A percentile compares a stretch with the other conserved stretches of the same genome.
Conservation (phyloP, 2,329 filamentous ascomycete species). For the Calonectria honghensis region DNA sequence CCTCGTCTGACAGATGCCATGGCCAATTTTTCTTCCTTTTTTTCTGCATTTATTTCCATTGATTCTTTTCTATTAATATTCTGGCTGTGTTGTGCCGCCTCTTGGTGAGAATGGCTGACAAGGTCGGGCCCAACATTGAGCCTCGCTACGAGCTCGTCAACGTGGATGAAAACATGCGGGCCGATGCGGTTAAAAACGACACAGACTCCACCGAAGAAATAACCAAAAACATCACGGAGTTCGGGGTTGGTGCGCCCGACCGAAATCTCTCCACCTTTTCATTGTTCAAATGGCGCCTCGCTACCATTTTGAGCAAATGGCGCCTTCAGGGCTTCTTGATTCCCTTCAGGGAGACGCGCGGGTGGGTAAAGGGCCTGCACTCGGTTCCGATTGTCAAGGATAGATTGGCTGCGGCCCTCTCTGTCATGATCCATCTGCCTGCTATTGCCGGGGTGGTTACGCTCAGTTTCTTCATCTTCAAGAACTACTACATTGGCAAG, state of each 20-base stretch:
- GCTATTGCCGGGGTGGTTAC: slow-evolving; percentile 45
- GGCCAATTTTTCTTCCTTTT: neutral
- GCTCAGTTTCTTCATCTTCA: slow-evolving; percentile 50
- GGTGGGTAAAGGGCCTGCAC: slow-evolving; percentile 11
- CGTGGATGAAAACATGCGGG: slow-evolving; percentile 35
- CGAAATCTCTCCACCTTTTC: neutral
- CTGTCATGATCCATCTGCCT: slow-evolving; percentile 44
- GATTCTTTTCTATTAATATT: neutral
- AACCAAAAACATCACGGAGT: slow-evolving; percentile 25
- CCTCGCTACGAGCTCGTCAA: slow-evolving; percentile 46
- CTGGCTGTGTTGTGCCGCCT: neutral
- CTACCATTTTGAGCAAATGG: slow-evolving; percentile 47
- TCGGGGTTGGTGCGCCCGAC: neutral
- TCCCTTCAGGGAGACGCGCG: slow-evolving; percentile 32
- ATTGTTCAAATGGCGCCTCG: slow-evolving; percentile 41
- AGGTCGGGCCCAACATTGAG: slow-evolving; percentile 1
- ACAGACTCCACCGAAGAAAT: neutral
- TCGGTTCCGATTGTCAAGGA: slow-evolving; percentile 48
- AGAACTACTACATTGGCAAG: slow-evolving; percentile 51
- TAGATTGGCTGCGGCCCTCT: slow-evolving; percentile 41
- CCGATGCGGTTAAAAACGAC: neutral
- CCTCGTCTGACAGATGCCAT: neutral
- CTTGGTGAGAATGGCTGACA: slow-evolving; percentile 35
- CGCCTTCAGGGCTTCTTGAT: slow-evolving; percentile 41
- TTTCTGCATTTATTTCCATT: neutral